phyloP scores from a whole-genome alignment of 2,329 filamentous ascomycete genomes.

The Lachnellula suecica region DNA sequence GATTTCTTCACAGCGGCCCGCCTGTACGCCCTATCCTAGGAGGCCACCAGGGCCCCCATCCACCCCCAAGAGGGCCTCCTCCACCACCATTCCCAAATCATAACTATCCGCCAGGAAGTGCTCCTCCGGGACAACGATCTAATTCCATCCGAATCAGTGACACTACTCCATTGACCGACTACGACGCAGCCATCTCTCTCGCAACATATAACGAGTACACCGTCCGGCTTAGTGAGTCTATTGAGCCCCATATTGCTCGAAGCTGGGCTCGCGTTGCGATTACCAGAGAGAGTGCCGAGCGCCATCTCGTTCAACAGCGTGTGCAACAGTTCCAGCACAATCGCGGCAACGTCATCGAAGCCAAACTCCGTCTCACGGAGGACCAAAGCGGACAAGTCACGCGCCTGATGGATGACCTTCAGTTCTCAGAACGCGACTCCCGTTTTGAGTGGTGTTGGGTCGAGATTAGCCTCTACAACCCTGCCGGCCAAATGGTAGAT shows the following conservation, averaged over 20 bases:
- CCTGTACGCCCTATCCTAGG: no score
- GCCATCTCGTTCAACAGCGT: constrained; percentile 4
- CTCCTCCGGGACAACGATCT: background rate
- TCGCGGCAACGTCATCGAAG: constrained; percentile 16
- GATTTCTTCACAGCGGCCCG: no score
- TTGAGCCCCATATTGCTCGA: background rate
- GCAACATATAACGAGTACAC: constrained; percentile 24
- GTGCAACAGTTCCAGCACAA: constrained; percentile 7
- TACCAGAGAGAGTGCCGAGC: constrained; percentile 12
- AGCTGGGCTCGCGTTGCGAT: constrained; percentile 16
- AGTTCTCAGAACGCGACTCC: constrained; percentile 13
- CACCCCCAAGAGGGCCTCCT: background rate
- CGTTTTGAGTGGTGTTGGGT: constrained; percentile 27
- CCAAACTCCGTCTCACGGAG: constrained; percentile 19
- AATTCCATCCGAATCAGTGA: constrained; percentile 10
- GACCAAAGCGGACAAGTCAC: constrained; percentile 22
- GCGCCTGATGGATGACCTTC: constrained; percentile 22
- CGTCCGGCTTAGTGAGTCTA: constrained; percentile 11
- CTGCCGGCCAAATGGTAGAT: constrained; percentile 5
- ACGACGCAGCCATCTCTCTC: constrained; percentile 13
- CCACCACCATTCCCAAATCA: constrained; percentile 1
- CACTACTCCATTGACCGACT: constrained; percentile 8
- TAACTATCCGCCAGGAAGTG: background rate
- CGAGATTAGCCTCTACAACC: constrained; percentile 18
- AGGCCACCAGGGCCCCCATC: background rate